Evolutionary conservation across 768 basidiomycete species (phyloP).

Genomic region (Cyclocybe aegerita): DNA sequence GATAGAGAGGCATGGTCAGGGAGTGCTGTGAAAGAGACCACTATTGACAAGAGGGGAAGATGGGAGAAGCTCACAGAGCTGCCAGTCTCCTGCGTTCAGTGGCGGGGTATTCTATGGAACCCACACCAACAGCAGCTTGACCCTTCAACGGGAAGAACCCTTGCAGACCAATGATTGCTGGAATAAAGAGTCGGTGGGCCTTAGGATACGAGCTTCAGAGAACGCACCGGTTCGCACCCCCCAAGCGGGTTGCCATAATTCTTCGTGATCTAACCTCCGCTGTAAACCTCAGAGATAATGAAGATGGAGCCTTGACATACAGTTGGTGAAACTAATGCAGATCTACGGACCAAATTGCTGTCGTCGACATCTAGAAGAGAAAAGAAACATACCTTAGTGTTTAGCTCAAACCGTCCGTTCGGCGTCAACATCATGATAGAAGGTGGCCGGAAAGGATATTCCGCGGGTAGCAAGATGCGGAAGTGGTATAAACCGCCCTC

Average conservation of each 20-base stretch:
- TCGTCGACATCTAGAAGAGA: neutral
- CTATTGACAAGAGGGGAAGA: too few species aligned
- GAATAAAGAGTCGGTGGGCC: neutral
- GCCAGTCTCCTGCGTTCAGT: conserved; percentile 80
- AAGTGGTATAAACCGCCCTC: conserved; percentile 97
- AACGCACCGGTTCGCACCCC: conserved; percentile 86
- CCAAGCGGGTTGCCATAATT: conserved; percentile 98
- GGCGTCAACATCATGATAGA: conserved; percentile 96
- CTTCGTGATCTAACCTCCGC: conserved; percentile 74
- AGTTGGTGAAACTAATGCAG: conserved; percentile 91
- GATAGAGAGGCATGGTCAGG: neutral
- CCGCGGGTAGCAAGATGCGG: conserved; percentile 84
- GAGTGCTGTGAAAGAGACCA: neutral
- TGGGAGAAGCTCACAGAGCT: conserved; percentile 50
- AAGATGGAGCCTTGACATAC: conserved; percentile 38
- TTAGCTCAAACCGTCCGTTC: conserved; percentile 94
- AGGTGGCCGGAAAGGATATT: conserved; percentile 96
- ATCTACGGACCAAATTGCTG: conserved; percentile 47
- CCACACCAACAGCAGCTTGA: conserved; percentile 83
- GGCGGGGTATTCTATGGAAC: conserved; percentile 79
- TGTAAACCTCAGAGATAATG: conserved; percentile 8
- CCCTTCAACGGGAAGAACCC: conserved; percentile 89
- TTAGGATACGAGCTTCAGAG: conserved; percentile 3
- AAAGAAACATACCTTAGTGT: conserved; percentile 73
- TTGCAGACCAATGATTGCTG: conserved; percentile 85